Evolutionary conservation across 495 filamentous ascomycete species (phyloP).

Genomic region (Hyaloscypha hepaticicola): DNA sequence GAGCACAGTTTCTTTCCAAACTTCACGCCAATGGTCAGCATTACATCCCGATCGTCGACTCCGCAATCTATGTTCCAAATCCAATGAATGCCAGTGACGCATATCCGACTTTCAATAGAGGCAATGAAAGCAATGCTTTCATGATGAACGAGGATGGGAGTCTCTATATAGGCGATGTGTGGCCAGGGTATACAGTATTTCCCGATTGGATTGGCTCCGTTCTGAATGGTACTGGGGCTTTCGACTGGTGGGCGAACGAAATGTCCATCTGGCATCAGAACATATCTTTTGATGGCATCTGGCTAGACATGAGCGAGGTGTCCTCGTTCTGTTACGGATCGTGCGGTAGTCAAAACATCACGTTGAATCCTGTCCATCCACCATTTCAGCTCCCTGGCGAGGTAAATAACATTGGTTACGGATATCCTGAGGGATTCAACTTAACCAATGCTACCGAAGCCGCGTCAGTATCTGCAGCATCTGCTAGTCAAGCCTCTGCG

Average conservation of each 20-base stretch:
- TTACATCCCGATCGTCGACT: conserved; percentile 83
- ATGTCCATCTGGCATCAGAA: conserved; percentile 59
- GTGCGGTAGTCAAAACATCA: conserved; percentile 68
- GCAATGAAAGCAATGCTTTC: conserved; percentile 63
- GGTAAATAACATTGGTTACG: conserved; percentile 55
- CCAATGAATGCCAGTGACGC: conserved; percentile 68
- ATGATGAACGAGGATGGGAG: conserved; percentile 66
- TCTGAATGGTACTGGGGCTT: conserved; percentile 55
- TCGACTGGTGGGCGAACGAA: conserved; percentile 72
- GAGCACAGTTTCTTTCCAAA: conserved; percentile 61
- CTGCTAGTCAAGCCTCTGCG: conserved; percentile 49
- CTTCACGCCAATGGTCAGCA: conserved; percentile 69
- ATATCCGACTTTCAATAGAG: conserved; percentile 67
- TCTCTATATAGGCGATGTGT: conserved; percentile 77
- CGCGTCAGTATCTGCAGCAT: conserved; percentile 52
- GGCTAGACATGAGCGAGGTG: conserved; percentile 88
- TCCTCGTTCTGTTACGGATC: conserved; percentile 81
- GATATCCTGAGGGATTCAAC: conserved; percentile 73
- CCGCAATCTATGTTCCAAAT: conserved; percentile 76
- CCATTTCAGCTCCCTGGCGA: conserved; percentile 66
- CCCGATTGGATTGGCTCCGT: conserved; percentile 63
- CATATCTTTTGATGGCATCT: conserved; percentile 76
- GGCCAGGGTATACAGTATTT: conserved; percentile 79
- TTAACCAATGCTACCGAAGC: conserved; percentile 70
- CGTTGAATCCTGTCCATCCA: conserved; percentile 68